Evolutionary conservation across 129 eudicot genomes (phyloP).

Genomic region (Chrysanthemum seticuspe): DNA sequence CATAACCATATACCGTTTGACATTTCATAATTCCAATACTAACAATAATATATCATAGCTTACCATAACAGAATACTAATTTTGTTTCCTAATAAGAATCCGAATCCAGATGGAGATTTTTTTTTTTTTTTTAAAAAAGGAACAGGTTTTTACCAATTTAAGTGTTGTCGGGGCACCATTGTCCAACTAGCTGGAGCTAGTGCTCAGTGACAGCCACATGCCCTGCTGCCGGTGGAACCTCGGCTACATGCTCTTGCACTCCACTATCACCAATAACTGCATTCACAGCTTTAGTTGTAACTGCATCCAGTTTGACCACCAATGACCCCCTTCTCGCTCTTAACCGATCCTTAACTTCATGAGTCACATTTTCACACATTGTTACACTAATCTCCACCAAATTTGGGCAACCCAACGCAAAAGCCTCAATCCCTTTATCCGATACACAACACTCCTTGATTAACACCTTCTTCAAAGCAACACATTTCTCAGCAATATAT

Average conservation of each 20-base stretch:
- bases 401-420: slow-evolving; percentile 36
- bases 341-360: slow-evolving; percentile 59
- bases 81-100: no score
- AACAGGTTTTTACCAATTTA: no score
- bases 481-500: slow-evolving; percentile 41
- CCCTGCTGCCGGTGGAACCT: slow-evolving; percentile 40
- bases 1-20: no score
- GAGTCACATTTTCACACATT: slow-evolving; percentile 64
- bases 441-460: slow-evolving; percentile 32
- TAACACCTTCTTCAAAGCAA: slow-evolving; percentile 27
- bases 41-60: no score
- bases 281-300: slow-evolving; percentile 50
- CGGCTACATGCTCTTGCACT: slow-evolving; percentile 48
- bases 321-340: slow-evolving; percentile 53
- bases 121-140: no score
- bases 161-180: no score
- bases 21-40: no score
- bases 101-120: no score
- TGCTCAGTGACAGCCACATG: neutral
- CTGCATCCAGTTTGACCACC: slow-evolving; percentile 60
- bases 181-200: no score
- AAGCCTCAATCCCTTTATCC: slow-evolving; percentile 36
- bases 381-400: slow-evolving; percentile 32
- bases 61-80: no score
- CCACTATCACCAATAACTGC: slow-evolving; percentile 66